These are phyloP conservation scores for Zhuliangozyma parablackwelliae DNA, from an alignment of 1,139 yeast genomes.

Conservation along the genomic window DNA sequence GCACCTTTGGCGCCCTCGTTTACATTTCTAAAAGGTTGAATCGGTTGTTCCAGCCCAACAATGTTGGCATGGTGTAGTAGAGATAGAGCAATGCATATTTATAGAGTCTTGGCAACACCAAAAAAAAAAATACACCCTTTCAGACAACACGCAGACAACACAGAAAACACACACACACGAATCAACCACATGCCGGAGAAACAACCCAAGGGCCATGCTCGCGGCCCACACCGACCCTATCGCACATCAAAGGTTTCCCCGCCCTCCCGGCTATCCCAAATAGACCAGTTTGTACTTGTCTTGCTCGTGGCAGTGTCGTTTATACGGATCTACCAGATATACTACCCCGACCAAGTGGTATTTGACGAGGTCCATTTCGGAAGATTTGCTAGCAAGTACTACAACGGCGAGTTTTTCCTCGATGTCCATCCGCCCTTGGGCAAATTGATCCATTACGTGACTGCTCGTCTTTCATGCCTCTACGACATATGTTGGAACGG, in stretches of 20 bases:
- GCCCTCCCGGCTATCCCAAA: conserved; percentile 3
- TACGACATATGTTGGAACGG: conserved; percentile 34
- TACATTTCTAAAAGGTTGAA: conserved; percentile 5
- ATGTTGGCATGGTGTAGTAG: background rate
- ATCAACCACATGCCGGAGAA: conserved; percentile 2
- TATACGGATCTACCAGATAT: conserved; percentile 52
- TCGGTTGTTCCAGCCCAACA: conserved; percentile 2
- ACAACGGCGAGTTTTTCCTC: conserved; percentile 55
- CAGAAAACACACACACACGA: no score
- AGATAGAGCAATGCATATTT: background rate
- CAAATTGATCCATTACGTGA: conserved; percentile 42
- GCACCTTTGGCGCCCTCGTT: conserved; percentile 25
- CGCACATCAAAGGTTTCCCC: conserved; percentile 6
- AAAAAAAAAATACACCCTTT: no score
- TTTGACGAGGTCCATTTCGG: conserved; percentile 82
- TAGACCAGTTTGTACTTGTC: conserved; percentile 16
- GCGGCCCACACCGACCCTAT: conserved; percentile 14
- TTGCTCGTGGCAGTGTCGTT: conserved; percentile 14
- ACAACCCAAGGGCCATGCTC: conserved; percentile 18
- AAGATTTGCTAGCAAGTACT: conserved; percentile 41
- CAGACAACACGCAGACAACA: no score
- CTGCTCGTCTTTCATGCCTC: conserved; percentile 25
- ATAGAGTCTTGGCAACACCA: no score
- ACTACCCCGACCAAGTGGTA: conserved; percentile 75
- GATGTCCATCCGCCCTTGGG: conserved; percentile 64